Evolutionary conservation across 805 yeast genomes (phyloP).

Genomic region (Zygoascus biomembranicola): DNA sequence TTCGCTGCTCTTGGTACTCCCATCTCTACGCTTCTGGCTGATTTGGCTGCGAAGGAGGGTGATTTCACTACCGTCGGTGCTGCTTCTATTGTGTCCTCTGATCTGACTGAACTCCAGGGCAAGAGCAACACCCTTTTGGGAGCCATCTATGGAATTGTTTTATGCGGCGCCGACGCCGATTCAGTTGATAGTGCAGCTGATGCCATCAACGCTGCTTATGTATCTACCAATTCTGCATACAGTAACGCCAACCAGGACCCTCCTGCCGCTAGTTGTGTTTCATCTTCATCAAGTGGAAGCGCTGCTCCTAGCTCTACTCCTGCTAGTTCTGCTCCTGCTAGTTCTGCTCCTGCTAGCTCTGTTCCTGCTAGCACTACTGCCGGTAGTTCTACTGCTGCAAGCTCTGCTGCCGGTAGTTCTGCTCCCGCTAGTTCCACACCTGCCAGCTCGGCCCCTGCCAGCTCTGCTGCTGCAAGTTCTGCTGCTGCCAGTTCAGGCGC

Average conservation of each 20-base stretch:
- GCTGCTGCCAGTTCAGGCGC: background rate
- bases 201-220: slow-evolving; percentile 6
- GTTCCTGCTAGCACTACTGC: slow-evolving; percentile 4
- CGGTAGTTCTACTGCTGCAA: slow-evolving; percentile 6
- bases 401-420: background rate
- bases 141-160: slow-evolving; percentile 6
- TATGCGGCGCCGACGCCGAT: slow-evolving; percentile 11
- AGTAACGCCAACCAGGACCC: slow-evolving; percentile 1
- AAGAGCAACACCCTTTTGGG: slow-evolving; percentile 1
- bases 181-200: slow-evolving; percentile 10
- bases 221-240: slow-evolving; percentile 8
- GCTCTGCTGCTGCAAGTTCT: background rate
- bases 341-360: slow-evolving; percentile 9
- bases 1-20: slow-evolving; percentile 7
- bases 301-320: slow-evolving; percentile 1
- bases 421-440: slow-evolving; percentile 6
- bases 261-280: slow-evolving; percentile 3
- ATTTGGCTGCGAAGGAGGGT: slow-evolving; percentile 19
- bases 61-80: slow-evolving; percentile 21
- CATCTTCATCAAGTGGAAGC: background rate
- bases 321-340: slow-evolving; percentile 11
- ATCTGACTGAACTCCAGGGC: slow-evolving; percentile 6
- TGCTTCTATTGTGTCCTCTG: slow-evolving; percentile 9
- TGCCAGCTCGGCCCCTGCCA: slow-evolving; percentile 7
- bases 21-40: slow-evolving; percentile 11